Base-by-base conservation (phyloP, 2,329 filamentous ascomycete genomes). In the Diaporthe sp. region DNA sequence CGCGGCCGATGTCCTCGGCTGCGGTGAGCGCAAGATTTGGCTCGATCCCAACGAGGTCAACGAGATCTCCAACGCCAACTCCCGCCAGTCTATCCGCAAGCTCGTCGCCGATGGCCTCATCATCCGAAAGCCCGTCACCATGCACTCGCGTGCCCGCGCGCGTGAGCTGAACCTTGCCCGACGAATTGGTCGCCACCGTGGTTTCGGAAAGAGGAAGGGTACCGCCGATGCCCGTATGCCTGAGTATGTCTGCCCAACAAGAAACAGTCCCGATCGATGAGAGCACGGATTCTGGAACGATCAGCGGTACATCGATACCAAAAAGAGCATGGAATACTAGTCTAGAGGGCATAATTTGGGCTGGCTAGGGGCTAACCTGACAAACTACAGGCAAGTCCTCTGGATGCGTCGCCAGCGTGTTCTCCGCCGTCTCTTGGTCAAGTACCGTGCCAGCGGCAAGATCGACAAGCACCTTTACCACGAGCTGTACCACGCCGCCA, bases 391-490 rank as follows among this genome's bases (percentile, higher is more conserved):
- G 88, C 95, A 98, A 91, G 91, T 99, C 83, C 92, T 98, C 85
- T 99, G 97, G 97, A 99, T 99, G 97, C 96, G 97, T 90, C 96
- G 97, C 87, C 96, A 97, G 87, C 95, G 97, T 90, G 96, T 99
- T 87, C 96, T 99, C 90, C 96, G 97, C 87, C 97, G 97, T 87
- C 94, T 99, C 79, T 92, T 99, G 83, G 97, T 98, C 92, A 98
- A 98, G 93, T 99, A 99, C 93, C 97, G 97, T 89, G 96, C 96
- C 88, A 94, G 94, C 85, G 97, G 97, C 89, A 99, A 99, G 94
- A 99, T 99, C 88, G 97, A 99, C 92, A 99, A 99, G 94, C 97
- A 99, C 92, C 95, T 99, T 79, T 99, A 99, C 93, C 97, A 99
- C 93, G 96, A 98, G 91, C 95, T 99, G 82, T 99, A 99, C 93